Evolutionary conservation across 2,329 filamentous ascomycete genomes (phyloP).

Genomic region (Colletotrichum sp.): DNA sequence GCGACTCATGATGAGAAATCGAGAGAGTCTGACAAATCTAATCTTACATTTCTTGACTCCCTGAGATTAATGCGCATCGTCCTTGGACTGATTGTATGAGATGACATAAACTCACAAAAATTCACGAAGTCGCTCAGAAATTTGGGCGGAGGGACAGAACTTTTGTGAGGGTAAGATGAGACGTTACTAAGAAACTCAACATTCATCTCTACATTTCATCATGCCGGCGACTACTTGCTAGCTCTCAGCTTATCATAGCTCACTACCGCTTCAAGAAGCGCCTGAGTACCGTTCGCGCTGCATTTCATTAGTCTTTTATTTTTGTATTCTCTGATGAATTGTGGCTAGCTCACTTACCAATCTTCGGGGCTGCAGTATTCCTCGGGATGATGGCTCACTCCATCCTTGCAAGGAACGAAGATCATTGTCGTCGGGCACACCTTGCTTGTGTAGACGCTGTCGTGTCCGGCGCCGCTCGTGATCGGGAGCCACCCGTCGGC

Average conservation of each 20-base stretch:
- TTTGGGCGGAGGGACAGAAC: not conserved
- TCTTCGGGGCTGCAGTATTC: slow-evolving; percentile 67
- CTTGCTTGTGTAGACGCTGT: slow-evolving; percentile 64
- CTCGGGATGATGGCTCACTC: slow-evolving; percentile 67
- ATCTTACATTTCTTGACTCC: not conserved
- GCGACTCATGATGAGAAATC: not conserved
- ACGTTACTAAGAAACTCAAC: not conserved
- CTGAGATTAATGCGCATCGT: not conserved
- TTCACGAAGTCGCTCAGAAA: not conserved
- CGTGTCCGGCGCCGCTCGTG: slow-evolving; percentile 48
- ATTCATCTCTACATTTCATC: not conserved
- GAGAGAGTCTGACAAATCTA: not conserved
- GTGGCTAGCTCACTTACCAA: slow-evolving; percentile 36
- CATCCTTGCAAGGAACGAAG: slow-evolving; percentile 68
- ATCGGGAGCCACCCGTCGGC: slow-evolving; percentile 40
- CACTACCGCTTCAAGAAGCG: slow-evolving; percentile 25
- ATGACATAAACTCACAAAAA: not conserved
- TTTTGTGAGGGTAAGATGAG: not conserved
- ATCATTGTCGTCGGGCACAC: slow-evolving; percentile 70
- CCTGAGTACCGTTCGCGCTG: slow-evolving; percentile 24
- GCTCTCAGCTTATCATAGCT: slow-evolving; percentile 20
- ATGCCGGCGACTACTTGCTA: not conserved
- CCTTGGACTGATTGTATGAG: not conserved
- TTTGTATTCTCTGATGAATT: slow-evolving; percentile 17
- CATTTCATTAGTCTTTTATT: not conserved